Base-by-base conservation (phyloP, 129 eudicot genomes). In the Gnaphalium uliginosum region DNA sequence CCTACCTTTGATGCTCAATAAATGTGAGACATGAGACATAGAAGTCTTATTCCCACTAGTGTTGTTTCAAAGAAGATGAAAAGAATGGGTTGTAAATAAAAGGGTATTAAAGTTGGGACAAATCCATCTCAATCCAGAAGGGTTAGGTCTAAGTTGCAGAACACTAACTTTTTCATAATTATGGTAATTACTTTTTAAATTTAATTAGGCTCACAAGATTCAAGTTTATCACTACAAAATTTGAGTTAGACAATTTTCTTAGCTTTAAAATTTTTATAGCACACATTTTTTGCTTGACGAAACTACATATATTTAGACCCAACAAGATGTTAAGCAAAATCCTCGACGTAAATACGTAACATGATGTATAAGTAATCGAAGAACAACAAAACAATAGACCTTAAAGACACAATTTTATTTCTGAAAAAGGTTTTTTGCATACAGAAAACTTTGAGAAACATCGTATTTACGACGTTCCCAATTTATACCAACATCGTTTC, bases 1-100 rank as follows among this genome's bases (percentile, higher is more conserved):
- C 83, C 79, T 68, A 59, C 69, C 75, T 73, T 73, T 80, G 18
- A 74, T 73, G 83, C 69, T 73, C 70, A 73, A 39, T 74, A 80
- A 80, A 80, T 80, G 79, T 80, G 83, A 80, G 83, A 73, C 83
- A 80, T 27, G 14, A 80, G 83, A 67, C 83, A 80, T 21, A 18
- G 13, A 57, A 73, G 65, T 80, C 83, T 66, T 73, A 80, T 80
- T 80, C 83, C 83, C 75, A 80, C 83, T 57, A 67, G 83, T 57
- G 70, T 41, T 73, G 83, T 70, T 67, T 29, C 79, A 66, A 66
- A 73, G 75, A 41, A 46, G 74, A 58, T 70, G 59, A 24, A 80
- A 41, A 41, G 48, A 79, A 54, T 72, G 83, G 74, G 78, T 26
- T 79, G 83, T 79, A 79, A 78, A 65, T 68, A 56, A 79, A 72